phyloP scores from a whole-genome alignment of 140 eudicot genomes.

The Flaveria floridana region DNA sequence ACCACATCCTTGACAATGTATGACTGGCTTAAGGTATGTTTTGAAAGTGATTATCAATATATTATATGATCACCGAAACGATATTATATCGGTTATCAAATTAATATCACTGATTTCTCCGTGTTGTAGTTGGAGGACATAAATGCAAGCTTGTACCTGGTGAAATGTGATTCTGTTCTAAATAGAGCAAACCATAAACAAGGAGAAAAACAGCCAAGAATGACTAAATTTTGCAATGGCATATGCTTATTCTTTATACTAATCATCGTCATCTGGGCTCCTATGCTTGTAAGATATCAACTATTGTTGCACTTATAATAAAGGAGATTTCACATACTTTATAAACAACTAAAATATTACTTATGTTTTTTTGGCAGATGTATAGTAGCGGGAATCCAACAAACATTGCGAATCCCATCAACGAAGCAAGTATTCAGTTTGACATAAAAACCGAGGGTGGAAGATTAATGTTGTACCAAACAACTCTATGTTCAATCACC shows the following conservation, averaged over 20 bases:
- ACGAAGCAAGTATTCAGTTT: conserved; percentile 62
- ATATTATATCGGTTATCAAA: not conserved
- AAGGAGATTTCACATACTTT: conserved; percentile 10
- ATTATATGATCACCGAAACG: too few species aligned
- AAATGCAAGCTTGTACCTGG: conserved; percentile 65
- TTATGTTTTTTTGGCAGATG: conserved; percentile 44
- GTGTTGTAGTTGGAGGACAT: conserved; percentile 64
- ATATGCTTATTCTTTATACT: conserved; percentile 58
- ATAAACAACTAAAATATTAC: not conserved
- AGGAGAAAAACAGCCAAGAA: conserved; percentile 56
- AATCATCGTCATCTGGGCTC: conserved; percentile 69
- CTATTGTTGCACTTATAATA: not conserved
- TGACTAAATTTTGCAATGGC: conserved; percentile 65
- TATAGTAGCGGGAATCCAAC: conserved; percentile 79
- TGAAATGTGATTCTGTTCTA: conserved; percentile 60
- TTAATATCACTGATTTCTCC: not conserved
- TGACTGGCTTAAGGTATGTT: conserved; percentile 71
- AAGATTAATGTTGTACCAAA: conserved; percentile 50
- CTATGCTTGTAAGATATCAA: conserved; percentile 59
- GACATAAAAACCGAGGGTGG: conserved; percentile 53
- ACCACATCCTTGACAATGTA: conserved; percentile 69
- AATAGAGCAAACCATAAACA: conserved; percentile 55
- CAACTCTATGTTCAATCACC: conserved; percentile 55
- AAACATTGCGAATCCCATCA: conserved; percentile 67
- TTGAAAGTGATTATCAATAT: not conserved